phyloP scores from a whole-genome alignment of 495 filamentous ascomycete genomes.

The Penicillium roqueforti region DNA sequence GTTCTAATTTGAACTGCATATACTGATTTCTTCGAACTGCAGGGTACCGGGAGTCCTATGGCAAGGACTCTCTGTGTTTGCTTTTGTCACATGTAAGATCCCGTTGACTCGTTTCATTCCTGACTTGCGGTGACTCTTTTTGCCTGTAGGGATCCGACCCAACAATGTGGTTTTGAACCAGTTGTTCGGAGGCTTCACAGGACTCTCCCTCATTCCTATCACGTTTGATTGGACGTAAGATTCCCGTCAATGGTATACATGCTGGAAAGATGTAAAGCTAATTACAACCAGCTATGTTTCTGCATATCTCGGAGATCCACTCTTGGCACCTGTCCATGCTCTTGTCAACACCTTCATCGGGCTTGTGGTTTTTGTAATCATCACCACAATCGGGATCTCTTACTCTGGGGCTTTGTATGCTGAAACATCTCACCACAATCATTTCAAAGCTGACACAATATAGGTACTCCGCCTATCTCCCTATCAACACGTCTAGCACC shows the following conservation, averaged over 20 bases:
- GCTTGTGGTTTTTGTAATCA: slow-evolving; percentile 52
- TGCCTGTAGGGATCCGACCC: slow-evolving; percentile 41
- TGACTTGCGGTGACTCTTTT: neutral
- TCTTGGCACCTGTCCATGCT: slow-evolving; percentile 54
- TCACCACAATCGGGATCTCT: slow-evolving; percentile 46
- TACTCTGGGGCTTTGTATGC: slow-evolving; percentile 54
- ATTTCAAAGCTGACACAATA: slow-evolving; percentile 1
- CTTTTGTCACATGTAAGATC: slow-evolving; percentile 53
- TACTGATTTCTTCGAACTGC: neutral
- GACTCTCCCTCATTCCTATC: slow-evolving; percentile 54
- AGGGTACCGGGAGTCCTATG: slow-evolving; percentile 55
- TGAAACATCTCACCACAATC: neutral
- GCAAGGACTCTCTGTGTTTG: slow-evolving; percentile 56
- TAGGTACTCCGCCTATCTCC: slow-evolving; percentile 44
- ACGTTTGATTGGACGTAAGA: slow-evolving; percentile 60
- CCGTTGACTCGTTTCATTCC: neutral
- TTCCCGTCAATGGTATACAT: neutral
- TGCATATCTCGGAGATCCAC: slow-evolving; percentile 53
- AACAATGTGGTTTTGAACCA: slow-evolving; percentile 57
- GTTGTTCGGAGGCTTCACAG: slow-evolving; percentile 55
- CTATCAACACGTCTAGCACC: slow-evolving; percentile 55
- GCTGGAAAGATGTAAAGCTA: neutral
- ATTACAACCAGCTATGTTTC: slow-evolving; percentile 38
- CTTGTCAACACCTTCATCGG: slow-evolving; percentile 59
- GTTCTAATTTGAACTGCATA: neutral